These are phyloP conservation scores for Marasmius tenuissimus DNA, from an alignment of 1,284 basidiomycete genomes.

Conservation along the genomic window DNA sequence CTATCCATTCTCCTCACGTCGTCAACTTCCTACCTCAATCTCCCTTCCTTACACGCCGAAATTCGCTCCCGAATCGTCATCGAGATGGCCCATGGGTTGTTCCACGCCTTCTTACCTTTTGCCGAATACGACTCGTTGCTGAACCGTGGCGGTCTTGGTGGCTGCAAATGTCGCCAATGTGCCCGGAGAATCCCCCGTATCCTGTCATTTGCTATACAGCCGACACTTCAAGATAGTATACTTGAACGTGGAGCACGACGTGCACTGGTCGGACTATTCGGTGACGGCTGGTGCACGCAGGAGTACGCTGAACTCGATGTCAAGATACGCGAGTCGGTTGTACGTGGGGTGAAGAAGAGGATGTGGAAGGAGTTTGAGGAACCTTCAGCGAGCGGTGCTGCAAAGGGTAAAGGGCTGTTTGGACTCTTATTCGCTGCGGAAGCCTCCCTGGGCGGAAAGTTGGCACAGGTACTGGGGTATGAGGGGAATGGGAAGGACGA, in stretches of 20 bases:
- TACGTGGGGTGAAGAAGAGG: slow-evolving; percentile 69
- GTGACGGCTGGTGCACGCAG: slow-evolving; percentile 80
- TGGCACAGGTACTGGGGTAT: background rate
- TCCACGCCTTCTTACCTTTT: slow-evolving; percentile 78
- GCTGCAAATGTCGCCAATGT: slow-evolving; percentile 82
- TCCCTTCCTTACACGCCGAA: slow-evolving; percentile 77
- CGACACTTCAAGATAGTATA: slow-evolving; percentile 74
- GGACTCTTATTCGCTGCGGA: slow-evolving; percentile 68
- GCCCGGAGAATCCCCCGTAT: slow-evolving; percentile 75
- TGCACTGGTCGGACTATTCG: slow-evolving; percentile 79
- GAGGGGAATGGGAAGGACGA: slow-evolving; percentile 56
- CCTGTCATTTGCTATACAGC: slow-evolving; percentile 73
- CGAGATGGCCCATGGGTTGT: slow-evolving; percentile 88
- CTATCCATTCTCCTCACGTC: slow-evolving; percentile 89
- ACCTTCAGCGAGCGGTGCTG: slow-evolving; percentile 43
- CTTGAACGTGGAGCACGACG: slow-evolving; percentile 72
- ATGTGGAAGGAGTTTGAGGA: slow-evolving; percentile 20
- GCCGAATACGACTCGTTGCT: slow-evolving; percentile 73
- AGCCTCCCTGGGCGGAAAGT: slow-evolving; percentile 35
- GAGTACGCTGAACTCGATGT: slow-evolving; percentile 75
- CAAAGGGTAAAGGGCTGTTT: slow-evolving; percentile 51
- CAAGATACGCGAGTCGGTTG: slow-evolving; percentile 64
- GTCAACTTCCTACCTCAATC: slow-evolving; percentile 63
- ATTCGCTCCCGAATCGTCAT: slow-evolving; percentile 80
- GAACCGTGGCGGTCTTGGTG: slow-evolving; percentile 51